Conservation (phyloP, 2,329 filamentous ascomycete species). For the Chrysoporthe cubensis region DNA sequence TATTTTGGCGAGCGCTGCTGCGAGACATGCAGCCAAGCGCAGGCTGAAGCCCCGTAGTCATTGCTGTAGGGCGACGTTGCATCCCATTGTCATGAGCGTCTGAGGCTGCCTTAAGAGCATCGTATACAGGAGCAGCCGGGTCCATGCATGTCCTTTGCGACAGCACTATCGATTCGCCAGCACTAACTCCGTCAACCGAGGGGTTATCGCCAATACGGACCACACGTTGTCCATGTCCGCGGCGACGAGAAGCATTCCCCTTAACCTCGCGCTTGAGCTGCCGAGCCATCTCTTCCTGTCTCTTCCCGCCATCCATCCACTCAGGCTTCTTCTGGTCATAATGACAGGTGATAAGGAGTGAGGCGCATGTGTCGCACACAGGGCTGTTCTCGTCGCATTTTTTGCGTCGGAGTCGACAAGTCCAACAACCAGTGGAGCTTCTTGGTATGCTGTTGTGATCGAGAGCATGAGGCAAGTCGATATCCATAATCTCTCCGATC, state of each 20-base stretch:
- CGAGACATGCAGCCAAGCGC: constrained; percentile 22
- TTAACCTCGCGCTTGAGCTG: constrained; percentile 62
- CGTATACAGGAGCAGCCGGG: too few relatives aligned
- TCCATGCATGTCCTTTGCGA: too few relatives aligned
- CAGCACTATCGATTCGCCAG: too few relatives aligned
- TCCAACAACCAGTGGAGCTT: constrained; percentile 34
- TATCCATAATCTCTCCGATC: too few relatives aligned
- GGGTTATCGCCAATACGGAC: constrained; percentile 32
- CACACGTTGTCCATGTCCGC: constrained; percentile 42
- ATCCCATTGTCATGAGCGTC: too few relatives aligned
- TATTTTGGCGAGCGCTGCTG: constrained; percentile 4
- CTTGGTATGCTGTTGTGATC: too few relatives aligned
- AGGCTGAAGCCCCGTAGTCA: constrained; percentile 35
- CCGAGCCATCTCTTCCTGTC: constrained; percentile 55
- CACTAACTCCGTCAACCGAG: too few relatives aligned
- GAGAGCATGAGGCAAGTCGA: too few relatives aligned
- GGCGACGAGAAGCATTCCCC: constrained; percentile 27
- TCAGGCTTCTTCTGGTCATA: constrained; percentile 56
- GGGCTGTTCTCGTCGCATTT: constrained; percentile 62
- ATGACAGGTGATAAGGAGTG: constrained; percentile 61
- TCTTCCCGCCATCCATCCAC: constrained; percentile 59
- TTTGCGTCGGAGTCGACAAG: constrained; percentile 63
- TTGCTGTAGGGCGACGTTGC: constrained; percentile 25
- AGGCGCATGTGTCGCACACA: constrained; percentile 53
- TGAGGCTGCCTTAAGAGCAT: too few relatives aligned